phyloP scores from a whole-genome alignment of 108 stramenopile species.

The Cyclotella sp. region DNA sequence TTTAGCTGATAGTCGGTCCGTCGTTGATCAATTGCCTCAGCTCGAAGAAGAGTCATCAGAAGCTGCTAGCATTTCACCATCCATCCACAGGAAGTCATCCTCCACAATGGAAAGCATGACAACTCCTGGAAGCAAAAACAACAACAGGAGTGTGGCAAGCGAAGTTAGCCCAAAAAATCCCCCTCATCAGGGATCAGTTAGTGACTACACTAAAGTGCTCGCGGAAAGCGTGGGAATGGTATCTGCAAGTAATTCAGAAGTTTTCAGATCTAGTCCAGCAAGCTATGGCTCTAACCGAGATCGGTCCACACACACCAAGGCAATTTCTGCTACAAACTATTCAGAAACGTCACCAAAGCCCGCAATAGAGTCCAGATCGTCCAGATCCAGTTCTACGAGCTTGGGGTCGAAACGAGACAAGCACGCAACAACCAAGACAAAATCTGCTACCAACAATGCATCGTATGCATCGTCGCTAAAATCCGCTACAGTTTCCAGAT shows the following conservation, averaged over 20 bases:
- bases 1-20: background rate
- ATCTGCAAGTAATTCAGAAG: too few relatives aligned
- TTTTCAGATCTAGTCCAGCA: background rate
- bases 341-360: background rate
- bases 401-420: background rate
- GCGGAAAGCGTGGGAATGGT: too few relatives aligned
- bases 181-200: too few relatives aligned
- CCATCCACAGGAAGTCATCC: background rate
- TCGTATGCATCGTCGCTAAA: background rate
- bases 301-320: background rate
- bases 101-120: too few relatives aligned
- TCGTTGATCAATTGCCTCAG: background rate
- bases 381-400: constrained; percentile 5
- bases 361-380: background rate
- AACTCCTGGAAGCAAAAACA: too few relatives aligned
- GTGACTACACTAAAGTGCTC: too few relatives aligned
- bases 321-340: background rate
- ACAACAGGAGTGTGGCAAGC: too few relatives aligned
- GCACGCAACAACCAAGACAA: too few relatives aligned
- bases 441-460: too few relatives aligned
- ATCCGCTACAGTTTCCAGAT: background rate
- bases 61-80: background rate
- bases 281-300: background rate
- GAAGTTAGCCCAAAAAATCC: too few relatives aligned
- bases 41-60: constrained; percentile 16